A percentile compares a stretch with the other conserved stretches of the same genome.
phyloP scores from a whole-genome alignment of 106 monocot species.

The Phalaenopsis aphrodite region DNA sequence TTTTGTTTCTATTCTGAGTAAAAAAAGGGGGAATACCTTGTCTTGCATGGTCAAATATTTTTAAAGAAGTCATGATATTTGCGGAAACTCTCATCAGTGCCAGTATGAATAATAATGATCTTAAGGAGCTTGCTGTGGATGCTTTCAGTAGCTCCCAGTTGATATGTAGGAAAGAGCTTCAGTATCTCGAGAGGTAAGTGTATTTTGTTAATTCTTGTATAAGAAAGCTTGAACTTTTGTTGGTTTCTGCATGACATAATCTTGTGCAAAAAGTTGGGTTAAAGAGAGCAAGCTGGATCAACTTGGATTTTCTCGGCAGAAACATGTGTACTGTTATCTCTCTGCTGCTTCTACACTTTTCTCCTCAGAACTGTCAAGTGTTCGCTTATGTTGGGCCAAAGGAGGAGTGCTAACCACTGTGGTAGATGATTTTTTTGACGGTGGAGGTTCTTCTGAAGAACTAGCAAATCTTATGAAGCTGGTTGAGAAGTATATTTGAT shows the following conservation, averaged over 20 bases:
- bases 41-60: not conserved
- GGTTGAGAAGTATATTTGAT: slow-evolving; percentile 45
- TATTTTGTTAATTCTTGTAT: not conserved
- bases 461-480: slow-evolving; percentile 42
- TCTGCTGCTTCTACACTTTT: slow-evolving; percentile 57
- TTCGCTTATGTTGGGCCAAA: slow-evolving; percentile 77
- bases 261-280: slow-evolving; percentile 51
- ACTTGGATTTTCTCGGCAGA: slow-evolving; percentile 69
- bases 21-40: not conserved
- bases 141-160: slow-evolving; percentile 58
- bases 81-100: slow-evolving; percentile 13
- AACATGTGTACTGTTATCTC: slow-evolving; percentile 56
- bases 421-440: slow-evolving; percentile 94
- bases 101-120: slow-evolving; percentile 19
- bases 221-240: not conserved
- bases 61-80: not conserved
- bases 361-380: slow-evolving; percentile 40
- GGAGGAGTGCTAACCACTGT: slow-evolving; percentile 69
- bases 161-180: slow-evolving; percentile 51
- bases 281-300: slow-evolving; percentile 74
- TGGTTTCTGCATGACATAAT: slow-evolving; percentile 9
- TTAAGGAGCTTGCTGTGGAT: slow-evolving; percentile 46
- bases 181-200: slow-evolving; percentile 57
- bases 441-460: slow-evolving; percentile 76
- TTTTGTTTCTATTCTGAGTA: not conserved